Conservation (phyloP, 345 rosid genomes). For the Murraya koenigii region DNA sequence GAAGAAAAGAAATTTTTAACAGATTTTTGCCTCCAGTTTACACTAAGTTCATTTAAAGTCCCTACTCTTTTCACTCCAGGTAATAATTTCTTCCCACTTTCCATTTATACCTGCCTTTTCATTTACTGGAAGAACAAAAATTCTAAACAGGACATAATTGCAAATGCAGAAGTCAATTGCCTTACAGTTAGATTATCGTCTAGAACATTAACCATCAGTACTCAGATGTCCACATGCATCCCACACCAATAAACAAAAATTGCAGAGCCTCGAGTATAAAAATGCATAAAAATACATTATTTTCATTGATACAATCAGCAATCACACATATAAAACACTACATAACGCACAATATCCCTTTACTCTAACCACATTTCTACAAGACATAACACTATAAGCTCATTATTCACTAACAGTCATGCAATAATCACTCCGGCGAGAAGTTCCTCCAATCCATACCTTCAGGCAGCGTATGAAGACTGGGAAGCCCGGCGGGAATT, state of each 20-base stretch:
- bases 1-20: not conserved
- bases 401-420: not conserved
- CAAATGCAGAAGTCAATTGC: slow-evolving; percentile 1
- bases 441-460: slow-evolving; percentile 48
- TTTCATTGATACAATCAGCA: not conserved
- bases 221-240: not conserved
- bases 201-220: not conserved
- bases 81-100: not conserved
- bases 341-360: not conserved
- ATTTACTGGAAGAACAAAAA: not conserved
- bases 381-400: not conserved
- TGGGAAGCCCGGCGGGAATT: slow-evolving; percentile 79
- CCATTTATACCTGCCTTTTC: not conserved
- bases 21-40: not conserved
- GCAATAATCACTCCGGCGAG: slow-evolving; percentile 14
- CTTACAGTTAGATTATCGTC: not conserved
- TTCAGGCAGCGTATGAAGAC: slow-evolving; percentile 77
- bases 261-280: not conserved
- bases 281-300: not conserved
- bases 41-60: not conserved
- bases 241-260: not conserved
- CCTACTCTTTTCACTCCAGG: not conserved
- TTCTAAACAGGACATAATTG: not conserved
- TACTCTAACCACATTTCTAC: not conserved
- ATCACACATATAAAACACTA: not conserved